Evolutionary conservation across 768 basidiomycete genomes (phyloP).

Genomic region (Crepidotus variabilis): DNA sequence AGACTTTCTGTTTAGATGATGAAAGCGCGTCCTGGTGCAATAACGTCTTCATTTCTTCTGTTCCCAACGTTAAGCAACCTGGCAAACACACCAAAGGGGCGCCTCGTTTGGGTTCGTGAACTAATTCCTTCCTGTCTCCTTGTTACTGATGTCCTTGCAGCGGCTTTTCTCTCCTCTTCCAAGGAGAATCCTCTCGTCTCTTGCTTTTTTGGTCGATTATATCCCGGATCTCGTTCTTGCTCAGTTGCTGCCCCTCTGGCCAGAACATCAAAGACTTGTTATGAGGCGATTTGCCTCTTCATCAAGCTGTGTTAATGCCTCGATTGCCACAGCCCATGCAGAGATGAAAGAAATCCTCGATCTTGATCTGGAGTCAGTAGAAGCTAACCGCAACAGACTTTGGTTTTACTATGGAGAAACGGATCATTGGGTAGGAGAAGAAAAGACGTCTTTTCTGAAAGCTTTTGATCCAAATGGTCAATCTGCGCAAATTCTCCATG

Average conservation of each 20-base stretch:
- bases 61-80: slow-evolving; percentile 72
- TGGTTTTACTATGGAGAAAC: slow-evolving; percentile 56
- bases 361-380: slow-evolving; percentile 45
- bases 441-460: slow-evolving; percentile 41
- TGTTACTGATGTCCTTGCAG: slow-evolving; percentile 23
- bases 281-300: slow-evolving; percentile 49
- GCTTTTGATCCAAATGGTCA: slow-evolving; percentile 31
- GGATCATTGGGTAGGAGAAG: slow-evolving; percentile 69
- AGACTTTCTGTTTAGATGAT: no score
- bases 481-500: slow-evolving; percentile 38
- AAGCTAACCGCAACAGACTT: slow-evolving; percentile 31
- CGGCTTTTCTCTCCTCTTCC: slow-evolving; percentile 47
- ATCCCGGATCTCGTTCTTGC: slow-evolving; percentile 35
- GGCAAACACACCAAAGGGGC: slow-evolving; percentile 60
- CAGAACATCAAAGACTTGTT: slow-evolving; percentile 39
- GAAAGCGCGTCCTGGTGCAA: slow-evolving; percentile 35
- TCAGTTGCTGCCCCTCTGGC: slow-evolving; percentile 48
- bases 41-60: slow-evolving; percentile 51
- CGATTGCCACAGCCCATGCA: slow-evolving; percentile 58
- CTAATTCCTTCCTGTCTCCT: background rate
- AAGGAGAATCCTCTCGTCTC: slow-evolving; percentile 31
- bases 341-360: slow-evolving; percentile 63
- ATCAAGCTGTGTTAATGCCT: slow-evolving; percentile 46
- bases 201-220: slow-evolving; percentile 42
- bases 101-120: slow-evolving; percentile 47